A percentile compares a stretch with the other conserved stretches of the same genome.
These are phyloP conservation scores for Paecilomyces niveus DNA, from an alignment of 2,329 filamentous ascomycete genomes.

Conservation along the genomic window DNA sequence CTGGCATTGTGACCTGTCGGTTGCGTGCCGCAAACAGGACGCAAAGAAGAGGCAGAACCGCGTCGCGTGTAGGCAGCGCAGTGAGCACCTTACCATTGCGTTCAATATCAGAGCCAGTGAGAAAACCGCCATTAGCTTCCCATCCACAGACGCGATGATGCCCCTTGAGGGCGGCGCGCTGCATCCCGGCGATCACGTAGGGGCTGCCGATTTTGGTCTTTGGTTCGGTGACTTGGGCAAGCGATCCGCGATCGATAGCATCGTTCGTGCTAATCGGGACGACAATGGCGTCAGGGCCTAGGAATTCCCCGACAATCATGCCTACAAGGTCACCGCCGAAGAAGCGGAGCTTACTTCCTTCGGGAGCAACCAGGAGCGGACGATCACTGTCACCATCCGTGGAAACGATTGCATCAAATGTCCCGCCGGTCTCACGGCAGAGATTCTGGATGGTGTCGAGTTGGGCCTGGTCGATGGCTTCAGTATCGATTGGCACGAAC, in stretches of 20 bases:
- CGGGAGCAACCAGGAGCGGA: slow-evolving; percentile 22
- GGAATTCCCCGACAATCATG: slow-evolving; percentile 25
- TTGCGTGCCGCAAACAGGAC: slow-evolving; percentile 20
- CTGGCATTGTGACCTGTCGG: slow-evolving; percentile 16
- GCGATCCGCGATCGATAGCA: slow-evolving; percentile 23
- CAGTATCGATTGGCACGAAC: slow-evolving; percentile 28
- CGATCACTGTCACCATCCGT: slow-evolving; percentile 29
- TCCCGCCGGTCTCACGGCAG: slow-evolving; percentile 14
- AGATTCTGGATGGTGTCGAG: slow-evolving; percentile 21
- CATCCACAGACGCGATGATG: slow-evolving; percentile 22
- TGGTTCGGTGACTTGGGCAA: slow-evolving; percentile 18
- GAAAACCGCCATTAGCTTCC: slow-evolving; percentile 29
- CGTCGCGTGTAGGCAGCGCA: slow-evolving; percentile 25
- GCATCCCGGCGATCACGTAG: slow-evolving; percentile 27
- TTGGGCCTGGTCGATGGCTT: slow-evolving; percentile 26
- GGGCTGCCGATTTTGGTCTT: slow-evolving; percentile 29
- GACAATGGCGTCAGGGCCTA: slow-evolving; percentile 21
- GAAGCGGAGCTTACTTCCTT: slow-evolving; percentile 20
- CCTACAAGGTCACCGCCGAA: slow-evolving; percentile 26
- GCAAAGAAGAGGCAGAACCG: slow-evolving; percentile 22
- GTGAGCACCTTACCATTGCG: slow-evolving; percentile 19
- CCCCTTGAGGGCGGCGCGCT: slow-evolving; percentile 20
- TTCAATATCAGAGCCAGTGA: slow-evolving; percentile 23
- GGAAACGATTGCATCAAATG: slow-evolving; percentile 23
- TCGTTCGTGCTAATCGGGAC: slow-evolving; percentile 28